Base-by-base conservation (phyloP, 1,284 basidiomycete species). In the Meripilus lineatus region DNA sequence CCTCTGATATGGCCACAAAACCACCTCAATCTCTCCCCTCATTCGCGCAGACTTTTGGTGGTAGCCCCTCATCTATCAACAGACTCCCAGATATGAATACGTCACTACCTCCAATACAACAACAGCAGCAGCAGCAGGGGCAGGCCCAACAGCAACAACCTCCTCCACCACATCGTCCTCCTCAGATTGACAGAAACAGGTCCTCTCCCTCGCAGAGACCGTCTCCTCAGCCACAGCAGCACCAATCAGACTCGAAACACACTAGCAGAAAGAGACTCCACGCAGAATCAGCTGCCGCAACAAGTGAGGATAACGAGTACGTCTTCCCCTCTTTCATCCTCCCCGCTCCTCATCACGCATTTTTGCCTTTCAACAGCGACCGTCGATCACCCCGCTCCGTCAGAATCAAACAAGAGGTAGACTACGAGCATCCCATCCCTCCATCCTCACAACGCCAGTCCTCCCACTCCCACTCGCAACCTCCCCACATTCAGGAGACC, bases 1-100 rank as follows among this genome's bases (percentile, higher is more conserved):
- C 30, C 44, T 44, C 23, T 40, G 52, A 50, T 33, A 61, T 64
- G 59, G 52, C 59, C 10, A 57, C 60, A 6, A 57, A 62, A 48
- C 51, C 58, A 24, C 51, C 74, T 43, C 80, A 80, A 59, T 79
- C 81, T n/a, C 75, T 87, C 35, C 84, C 84, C 26, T 82, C 84
- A 35, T 87, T 87, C 59, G 79, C 81, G 2, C 79, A 83, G 62
- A 76, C 84, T 0, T 87, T 87, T 24, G 42, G 42, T 32, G 13
- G 23, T 63, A 75, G 71, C 61, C 65, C 55, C 44, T 70, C 74
- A 2, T 76, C 77, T 10, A 63, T 83, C 43, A 66, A 59, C 62
- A 70, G 63, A 45, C 70, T 77, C 21, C 55, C 71, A 1, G 61
- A 65, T 43, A 43, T 46, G 26, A 59, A 68, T 46, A 71, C 64